Conservation (phyloP, 2,329 filamentous ascomycete species). For the Bretziella fagacearum region DNA sequence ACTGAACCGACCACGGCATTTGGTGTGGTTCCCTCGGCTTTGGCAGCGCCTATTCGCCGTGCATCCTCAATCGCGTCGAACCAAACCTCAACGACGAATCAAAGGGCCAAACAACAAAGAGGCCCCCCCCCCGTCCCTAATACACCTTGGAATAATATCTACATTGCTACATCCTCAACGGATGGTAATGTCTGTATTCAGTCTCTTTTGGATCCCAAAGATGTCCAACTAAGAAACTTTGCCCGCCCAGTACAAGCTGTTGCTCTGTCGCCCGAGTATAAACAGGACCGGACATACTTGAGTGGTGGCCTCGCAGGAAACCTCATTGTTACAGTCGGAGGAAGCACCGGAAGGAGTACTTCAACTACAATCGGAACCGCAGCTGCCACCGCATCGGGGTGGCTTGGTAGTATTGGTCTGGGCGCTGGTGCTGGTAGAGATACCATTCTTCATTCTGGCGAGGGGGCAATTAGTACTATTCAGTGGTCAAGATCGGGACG, state of each 20-base stretch:
- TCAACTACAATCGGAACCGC: constrained; percentile 76
- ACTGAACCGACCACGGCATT: constrained; percentile 4
- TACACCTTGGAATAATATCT: constrained; percentile 75
- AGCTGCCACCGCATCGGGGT: constrained; percentile 68
- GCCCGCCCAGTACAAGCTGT: constrained; percentile 83
- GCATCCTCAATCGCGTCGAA: constrained; percentile 17
- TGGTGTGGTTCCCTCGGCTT: constrained; percentile 4
- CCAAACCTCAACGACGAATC: constrained; percentile 32
- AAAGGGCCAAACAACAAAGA: constrained; percentile 26
- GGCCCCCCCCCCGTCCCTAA: constrained; percentile 45
- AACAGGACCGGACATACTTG: constrained; percentile 70
- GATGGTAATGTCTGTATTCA: constrained; percentile 92
- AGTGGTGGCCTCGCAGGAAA: constrained; percentile 82
- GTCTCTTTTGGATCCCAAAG: constrained; percentile 70
- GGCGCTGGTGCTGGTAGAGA: constrained; percentile 58
- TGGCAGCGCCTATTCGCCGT: constrained; percentile 17
- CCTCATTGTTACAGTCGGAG: constrained; percentile 70
- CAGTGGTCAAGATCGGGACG: constrained; percentile 90
- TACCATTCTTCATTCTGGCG: constrained; percentile 73
- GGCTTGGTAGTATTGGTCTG: constrained; percentile 77
- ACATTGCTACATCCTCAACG: constrained; percentile 83
- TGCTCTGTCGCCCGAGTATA: constrained; percentile 88
- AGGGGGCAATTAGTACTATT: constrained; percentile 78
- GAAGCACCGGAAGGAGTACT: constrained; percentile 62
- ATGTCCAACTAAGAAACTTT: constrained; percentile 85